These are phyloP conservation scores for Salicornia ramosissima DNA, from an alignment of 148 eudicot species.

Conservation along the genomic window DNA sequence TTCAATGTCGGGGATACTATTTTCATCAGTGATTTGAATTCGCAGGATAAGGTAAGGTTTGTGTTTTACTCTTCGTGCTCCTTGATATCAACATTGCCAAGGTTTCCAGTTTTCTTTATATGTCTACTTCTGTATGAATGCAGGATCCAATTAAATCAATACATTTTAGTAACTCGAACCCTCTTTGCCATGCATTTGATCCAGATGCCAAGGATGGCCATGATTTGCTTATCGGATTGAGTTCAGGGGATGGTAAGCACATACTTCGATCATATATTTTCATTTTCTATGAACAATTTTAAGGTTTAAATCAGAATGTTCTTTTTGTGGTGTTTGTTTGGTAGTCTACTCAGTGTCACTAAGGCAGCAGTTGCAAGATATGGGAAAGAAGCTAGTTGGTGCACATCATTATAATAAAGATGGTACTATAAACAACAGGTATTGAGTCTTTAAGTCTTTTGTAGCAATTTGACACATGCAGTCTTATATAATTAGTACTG, in stretches of 20 bases:
- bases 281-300: not conserved
- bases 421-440: constrained; percentile 72
- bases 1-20: constrained; percentile 91
- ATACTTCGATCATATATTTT: constrained; percentile 1
- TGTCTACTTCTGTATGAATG: constrained; percentile 22
- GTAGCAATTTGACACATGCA: not conserved
- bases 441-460: constrained; percentile 2
- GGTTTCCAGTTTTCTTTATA: constrained; percentile 19
- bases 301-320: not conserved
- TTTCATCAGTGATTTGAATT: constrained; percentile 76
- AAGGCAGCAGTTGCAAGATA: constrained; percentile 83
- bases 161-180: constrained; percentile 82
- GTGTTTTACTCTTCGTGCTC: not conserved
- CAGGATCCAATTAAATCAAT: constrained; percentile 87
- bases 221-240: constrained; percentile 79
- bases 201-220: constrained; percentile 86
- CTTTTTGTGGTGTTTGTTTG: constrained; percentile 12
- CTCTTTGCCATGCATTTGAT: constrained; percentile 91
- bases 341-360: constrained; percentile 83
- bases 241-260: constrained; percentile 76
- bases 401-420: constrained; percentile 90
- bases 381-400: constrained; percentile 85
- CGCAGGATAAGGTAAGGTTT: constrained; percentile 72
- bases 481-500: not conserved
- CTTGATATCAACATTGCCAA: constrained; percentile 1